A percentile compares a stretch with the other conserved stretches of the same genome.
phyloP scores from a whole-genome alignment of 2,329 filamentous ascomycete genomes.

The Ustulina deusta region DNA sequence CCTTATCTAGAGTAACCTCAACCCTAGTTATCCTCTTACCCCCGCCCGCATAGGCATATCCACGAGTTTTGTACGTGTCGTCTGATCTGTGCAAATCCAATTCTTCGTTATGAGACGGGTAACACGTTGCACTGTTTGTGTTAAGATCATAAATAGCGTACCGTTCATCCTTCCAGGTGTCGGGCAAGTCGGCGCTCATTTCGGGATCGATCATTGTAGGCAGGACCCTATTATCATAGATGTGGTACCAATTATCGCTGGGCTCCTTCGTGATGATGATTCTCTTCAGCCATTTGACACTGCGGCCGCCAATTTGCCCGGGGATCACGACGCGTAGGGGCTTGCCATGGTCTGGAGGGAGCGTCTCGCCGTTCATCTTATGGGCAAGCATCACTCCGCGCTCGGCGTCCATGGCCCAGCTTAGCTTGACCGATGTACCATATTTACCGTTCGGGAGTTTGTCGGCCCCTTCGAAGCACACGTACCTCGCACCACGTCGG shows the following conservation, averaged over 20 bases:
- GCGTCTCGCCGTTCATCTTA: constrained; percentile 87
- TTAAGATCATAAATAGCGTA: constrained; percentile 95
- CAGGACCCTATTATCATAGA: constrained; percentile 90
- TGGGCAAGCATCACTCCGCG: constrained; percentile 88
- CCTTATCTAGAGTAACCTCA: constrained; percentile 85
- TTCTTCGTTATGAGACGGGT: constrained; percentile 81
- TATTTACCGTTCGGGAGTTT: constrained; percentile 89
- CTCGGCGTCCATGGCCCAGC: constrained; percentile 87
- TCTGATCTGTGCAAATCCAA: constrained; percentile 63
- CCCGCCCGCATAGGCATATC: constrained; percentile 90
- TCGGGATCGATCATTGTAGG: constrained; percentile 89
- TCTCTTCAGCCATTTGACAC: constrained; percentile 91
- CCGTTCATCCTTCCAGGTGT: constrained; percentile 88
- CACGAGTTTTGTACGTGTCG: constrained; percentile 73
- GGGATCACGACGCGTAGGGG: constrained; percentile 86
- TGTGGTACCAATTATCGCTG: constrained; percentile 95
- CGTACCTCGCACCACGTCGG: constrained; percentile 77
- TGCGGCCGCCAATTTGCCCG: constrained; percentile 90
- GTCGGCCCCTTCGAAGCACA: constrained; percentile 93
- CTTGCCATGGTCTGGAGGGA: constrained; percentile 87
- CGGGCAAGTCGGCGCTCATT: constrained; percentile 76
- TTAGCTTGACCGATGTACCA: constrained; percentile 87
- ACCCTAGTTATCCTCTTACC: constrained; percentile 85
- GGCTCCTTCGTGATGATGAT: constrained; percentile 82
- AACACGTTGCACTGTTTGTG: constrained; percentile 84